Evolutionary conservation across 768 basidiomycete genomes (phyloP), one percentile per base, ranked within the genome.

Genomic region (Mycena albidolilacea): DNA sequence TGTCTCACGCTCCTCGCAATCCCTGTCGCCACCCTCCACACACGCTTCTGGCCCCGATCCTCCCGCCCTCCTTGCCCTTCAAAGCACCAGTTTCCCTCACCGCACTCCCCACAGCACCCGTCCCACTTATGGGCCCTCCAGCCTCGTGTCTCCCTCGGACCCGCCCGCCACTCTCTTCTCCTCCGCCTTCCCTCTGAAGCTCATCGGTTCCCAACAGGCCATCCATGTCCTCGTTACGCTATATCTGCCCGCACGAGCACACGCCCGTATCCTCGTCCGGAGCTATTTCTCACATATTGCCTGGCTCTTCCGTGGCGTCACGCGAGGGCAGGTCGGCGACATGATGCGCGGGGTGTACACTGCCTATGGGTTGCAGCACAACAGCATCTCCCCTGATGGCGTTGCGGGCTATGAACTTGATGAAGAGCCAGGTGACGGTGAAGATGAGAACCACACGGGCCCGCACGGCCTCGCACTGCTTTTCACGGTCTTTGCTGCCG

Each of bases 111-210:
- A n/a, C n/a, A n/a, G 10, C 59, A 30, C 67, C 3, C 50, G 11
- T 21, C 41, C 38, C 43, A 46, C 5, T 15, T 63, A 69, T 17
- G 14, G n/a, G n/a, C n/a, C 38, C 60, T 43, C 50, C 21, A 37
- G 30, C 8, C 37, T 39, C 58, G 19, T 54, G 17, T 48, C 67
- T 15, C 58, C 58, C 30, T 17, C 44, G 19, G 69, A 64, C 9
- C 71, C 79, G 9, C 64, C 70, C 55, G 76, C 64, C 1, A 70
- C 69, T 0, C 69, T 84, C 19, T 84, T 86, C 73, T 91, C 92
- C 79, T 86, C 85, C 50, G 82, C 87, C 30, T 93, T 93, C 78
- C 92, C 91, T 0, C 90, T 93, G 78, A 90, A 89, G 0, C 91
- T 91, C 23, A 80, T 89, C 75, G 90, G 90, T n/a, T 80, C 86